Percentiles rank a stretch among this genome's conserved stretches.
These are phyloP conservation scores for Violaceomyces palustris DNA, from an alignment of 1,284 basidiomycete species.

Conservation along the genomic window DNA sequence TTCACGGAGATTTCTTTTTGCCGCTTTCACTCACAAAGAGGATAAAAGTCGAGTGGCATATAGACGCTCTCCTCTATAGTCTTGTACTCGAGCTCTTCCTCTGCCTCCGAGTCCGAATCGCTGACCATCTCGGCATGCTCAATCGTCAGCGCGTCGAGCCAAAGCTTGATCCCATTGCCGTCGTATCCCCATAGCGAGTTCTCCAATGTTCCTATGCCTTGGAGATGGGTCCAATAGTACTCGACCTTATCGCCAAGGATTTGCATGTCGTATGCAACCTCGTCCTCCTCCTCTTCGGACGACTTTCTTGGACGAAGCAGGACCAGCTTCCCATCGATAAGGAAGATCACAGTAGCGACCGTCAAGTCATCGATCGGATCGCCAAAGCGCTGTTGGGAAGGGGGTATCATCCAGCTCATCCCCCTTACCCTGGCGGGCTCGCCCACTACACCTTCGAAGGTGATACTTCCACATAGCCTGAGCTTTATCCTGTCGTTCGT, in stretches of 20 bases:
- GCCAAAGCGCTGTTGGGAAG: conserved; percentile 84
- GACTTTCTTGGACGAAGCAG: conserved; percentile 61
- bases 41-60: conserved; percentile 88
- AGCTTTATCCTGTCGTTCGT: conserved; percentile 77
- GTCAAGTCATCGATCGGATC: conserved; percentile 90
- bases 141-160: conserved; percentile 90
- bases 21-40: conserved; percentile 76
- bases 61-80: conserved; percentile 86
- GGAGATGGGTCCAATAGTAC: conserved; percentile 95
- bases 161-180: conserved; percentile 79
- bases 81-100: conserved; percentile 54
- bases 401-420: conserved; percentile 94
- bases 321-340: conserved; percentile 87
- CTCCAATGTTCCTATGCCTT: conserved; percentile 84
- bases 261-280: conserved; percentile 96
- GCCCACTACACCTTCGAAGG: conserved; percentile 83
- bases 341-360: conserved; percentile 90
- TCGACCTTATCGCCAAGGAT: conserved; percentile 92
- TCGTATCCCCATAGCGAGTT: conserved; percentile 98
- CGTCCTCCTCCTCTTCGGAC: conserved; percentile 63
- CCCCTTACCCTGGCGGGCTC: conserved; percentile 80
- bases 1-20: too few species aligned
- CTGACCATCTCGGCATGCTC: conserved; percentile 49
- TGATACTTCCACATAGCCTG: conserved; percentile 84
- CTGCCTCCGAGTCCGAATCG: conserved; percentile 43